Evolutionary conservation across 2,329 filamentous ascomycete genomes (phyloP), one percentile per base, ranked within the genome.

Genomic region (Fusarium sp.): DNA sequence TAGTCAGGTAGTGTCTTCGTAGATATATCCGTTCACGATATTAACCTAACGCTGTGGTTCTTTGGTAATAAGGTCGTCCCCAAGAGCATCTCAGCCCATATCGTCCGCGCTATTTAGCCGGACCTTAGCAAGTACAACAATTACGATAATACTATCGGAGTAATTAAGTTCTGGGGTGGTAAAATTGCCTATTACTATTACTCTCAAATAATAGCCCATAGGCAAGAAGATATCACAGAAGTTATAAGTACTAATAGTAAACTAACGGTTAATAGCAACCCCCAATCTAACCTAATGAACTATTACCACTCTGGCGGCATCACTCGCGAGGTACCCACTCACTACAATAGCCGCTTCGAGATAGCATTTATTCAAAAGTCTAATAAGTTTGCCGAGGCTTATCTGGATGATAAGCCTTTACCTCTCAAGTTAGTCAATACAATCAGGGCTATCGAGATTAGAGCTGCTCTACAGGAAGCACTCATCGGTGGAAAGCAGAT

Each of bases 11-110:
- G 89, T 26, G 90, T 91, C 75, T 92, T 92, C 71, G 90, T 92
- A 53, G 90, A 92, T 79, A 90, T 87, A 79, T 88, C 87, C 36
- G 87, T 92, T 73, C 90, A 92, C 79, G 90, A 92, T 73, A 91
- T 92, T 6, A 74, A 76, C 50, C 60, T 77, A 5, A 73, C 75
- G 0, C 54, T 77, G 51, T 77, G 75, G 76, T 77, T 76, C 69
- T 77, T 77, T 11, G 75, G 75, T n/a, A 72, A 77, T 8, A 74
- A 77, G n/a, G 68, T 65, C 45, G 69, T 70, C 28, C 72, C 75
- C 22, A 75, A 71, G 55, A 74, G 69, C 2, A 73, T 77, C 4
- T 74, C 74, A 2, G 75, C 75, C 15, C 53, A 75, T 0, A 75
- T 75, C 18, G 76, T 78, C 49, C 75, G 72, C 0, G 76, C 76